A percentile compares a stretch with the other conserved stretches of the same genome.
Conservation (phyloP, 1,284 basidiomycete genomes). For the Tylopilus sp. region DNA sequence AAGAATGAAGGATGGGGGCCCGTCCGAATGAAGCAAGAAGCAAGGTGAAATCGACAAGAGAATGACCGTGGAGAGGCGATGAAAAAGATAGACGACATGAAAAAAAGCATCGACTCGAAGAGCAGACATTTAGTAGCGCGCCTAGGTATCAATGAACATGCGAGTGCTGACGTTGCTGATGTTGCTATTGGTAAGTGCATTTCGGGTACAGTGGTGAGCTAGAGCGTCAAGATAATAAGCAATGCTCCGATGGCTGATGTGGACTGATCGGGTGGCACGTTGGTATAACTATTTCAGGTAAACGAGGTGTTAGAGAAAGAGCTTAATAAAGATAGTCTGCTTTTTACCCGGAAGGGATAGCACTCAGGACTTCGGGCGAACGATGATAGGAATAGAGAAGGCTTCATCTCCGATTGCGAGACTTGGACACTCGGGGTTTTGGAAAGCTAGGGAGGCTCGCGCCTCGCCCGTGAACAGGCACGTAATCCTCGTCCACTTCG, state of each 20-base stretch:
- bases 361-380: not conserved
- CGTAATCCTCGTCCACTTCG: slow-evolving; percentile 70
- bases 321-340: not conserved
- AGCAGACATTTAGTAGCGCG: slow-evolving; percentile 8
- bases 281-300: not conserved
- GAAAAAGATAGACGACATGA: not conserved
- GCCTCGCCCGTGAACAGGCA: slow-evolving; percentile 72
- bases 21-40: slow-evolving; percentile 8
- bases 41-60: not conserved
- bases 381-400: not conserved
- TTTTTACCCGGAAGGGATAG: not conserved
- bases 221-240: not conserved
- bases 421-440: slow-evolving; percentile 33
- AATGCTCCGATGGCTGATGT: not conserved
- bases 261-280: not conserved
- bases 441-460: slow-evolving; percentile 40
- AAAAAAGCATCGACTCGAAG: slow-evolving; percentile 8
- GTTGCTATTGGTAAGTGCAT: slow-evolving; percentile 9
- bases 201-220: slow-evolving; percentile 17
- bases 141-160: slow-evolving; percentile 16
- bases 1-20: not conserved
- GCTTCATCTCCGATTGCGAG: slow-evolving; percentile 32
- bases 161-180: not conserved
- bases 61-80: not conserved
- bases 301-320: not conserved